Evolutionary conservation across 2,329 filamentous ascomycete genomes (phyloP), one percentile per base, ranked within the genome.

Genomic region (Penicillium sp.): DNA sequence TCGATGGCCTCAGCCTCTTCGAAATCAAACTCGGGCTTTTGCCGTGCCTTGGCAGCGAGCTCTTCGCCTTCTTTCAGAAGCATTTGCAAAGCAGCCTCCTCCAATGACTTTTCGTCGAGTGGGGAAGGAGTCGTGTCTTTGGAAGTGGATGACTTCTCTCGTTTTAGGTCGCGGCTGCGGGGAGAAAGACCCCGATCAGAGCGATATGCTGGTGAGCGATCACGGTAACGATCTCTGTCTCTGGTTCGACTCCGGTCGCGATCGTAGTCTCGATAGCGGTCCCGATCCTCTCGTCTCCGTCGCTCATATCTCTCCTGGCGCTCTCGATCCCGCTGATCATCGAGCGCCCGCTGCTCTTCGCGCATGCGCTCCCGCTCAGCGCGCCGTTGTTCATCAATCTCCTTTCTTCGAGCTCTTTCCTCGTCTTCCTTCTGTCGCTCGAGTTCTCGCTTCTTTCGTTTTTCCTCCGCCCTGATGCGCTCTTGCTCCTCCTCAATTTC

Each of bases 21-120:
- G 55, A 67, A 76, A 58, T 80, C 78, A 50, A 77, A 74, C 47
- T 79, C 77, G 4, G 75, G 75, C 48, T 76, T 73, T 52, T 74
- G 71, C 32, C 70, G 68, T 3, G 74, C 72, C 57, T 78, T 80
- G 23, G 77, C 77, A 7, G 78, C 76, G 53, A 79, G 70, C 54
- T 78, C 73, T 57, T 80, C 74, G 42, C 78, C 77, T 64, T 82
- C 80, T 56, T 72, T 75, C 20, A 82, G 59, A 9, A 82, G 69
- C 52, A 77, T 62, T 49, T 80, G 73, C 45, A 82, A 67, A 9
- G 80, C 80, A 32, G 77, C 72, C 53, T 79, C 75, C 58, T 82
- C 79, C 40, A 82, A 62, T 15, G 77, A 73, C 62, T 81, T 80
- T 50, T 81, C 78, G 49, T 75, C 73, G 42, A 79, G 67, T 37